phyloP scores from a whole-genome alignment of 331 rosid species.

The Cydonia oblonga region DNA sequence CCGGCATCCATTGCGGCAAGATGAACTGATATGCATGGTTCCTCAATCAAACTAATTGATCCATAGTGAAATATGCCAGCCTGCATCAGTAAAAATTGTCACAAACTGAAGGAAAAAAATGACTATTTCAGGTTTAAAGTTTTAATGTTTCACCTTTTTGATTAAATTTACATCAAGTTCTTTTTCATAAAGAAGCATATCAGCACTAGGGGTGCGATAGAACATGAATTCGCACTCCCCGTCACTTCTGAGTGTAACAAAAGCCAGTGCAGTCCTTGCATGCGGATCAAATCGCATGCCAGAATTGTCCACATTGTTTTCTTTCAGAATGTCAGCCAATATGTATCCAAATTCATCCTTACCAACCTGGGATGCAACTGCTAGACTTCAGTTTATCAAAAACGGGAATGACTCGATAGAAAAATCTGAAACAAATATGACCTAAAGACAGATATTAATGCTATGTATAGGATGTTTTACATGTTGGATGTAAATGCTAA shows the following conservation, averaged over 20 bases:
- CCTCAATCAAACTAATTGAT: constrained; percentile 76
- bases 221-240: constrained; percentile 78
- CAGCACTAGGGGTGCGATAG: constrained; percentile 79
- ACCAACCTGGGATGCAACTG: constrained; percentile 46
- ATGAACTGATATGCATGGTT: constrained; percentile 75
- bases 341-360: constrained; percentile 74
- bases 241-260: constrained; percentile 62
- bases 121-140: neutral
- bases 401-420: no score
- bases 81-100: constrained; percentile 24
- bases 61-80: constrained; percentile 79
- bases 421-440: no score
- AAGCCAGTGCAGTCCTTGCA: constrained; percentile 74
- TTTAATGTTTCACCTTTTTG: constrained; percentile 27
- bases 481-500: neutral
- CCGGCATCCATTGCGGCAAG: constrained; percentile 74
- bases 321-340: constrained; percentile 56
- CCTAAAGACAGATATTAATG: no score
- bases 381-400: no score
- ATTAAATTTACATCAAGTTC: constrained; percentile 48
- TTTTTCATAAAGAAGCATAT: constrained; percentile 63
- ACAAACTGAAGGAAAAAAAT: neutral
- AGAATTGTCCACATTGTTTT: constrained; percentile 51
- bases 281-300: constrained; percentile 58
- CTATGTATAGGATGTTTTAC: no score